Base-by-base conservation (phyloP, 495 filamentous ascomycete species). In the Penicillium flavigenum region DNA sequence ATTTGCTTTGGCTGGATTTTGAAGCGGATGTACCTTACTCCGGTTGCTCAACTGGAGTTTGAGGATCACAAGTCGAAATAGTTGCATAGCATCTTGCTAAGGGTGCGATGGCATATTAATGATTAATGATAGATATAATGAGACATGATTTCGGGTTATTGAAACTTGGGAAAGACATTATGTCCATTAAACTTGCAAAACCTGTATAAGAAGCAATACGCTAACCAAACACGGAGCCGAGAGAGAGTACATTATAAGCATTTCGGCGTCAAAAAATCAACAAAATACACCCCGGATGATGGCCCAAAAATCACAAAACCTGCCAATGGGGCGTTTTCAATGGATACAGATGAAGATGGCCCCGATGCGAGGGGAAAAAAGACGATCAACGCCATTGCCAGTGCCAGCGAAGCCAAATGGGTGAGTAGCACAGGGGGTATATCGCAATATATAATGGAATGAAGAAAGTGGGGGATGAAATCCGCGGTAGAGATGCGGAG, bases 1-100 rank as follows among this genome's bases (percentile, higher is more conserved):
- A 5, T 67, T 50, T 6, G 63, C 11, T 70, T 71, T 47, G 67
- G 66, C 1, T 71, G 68, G 68, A 26, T 66, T n/a, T n/a, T 62
- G 11, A 63, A 53, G 34, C 46, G 54, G 9, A 59, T 50, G 48
- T 61, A 63, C 38, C 42, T 64, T 16, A 12, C 47, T 24, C 26
- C 59, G 2, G 42, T 64, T 24, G 61, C 66, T 36, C 32, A 48
- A 12, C 54, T 63, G 14, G 57, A 58, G 8, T 50, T 65, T 32
- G 56, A 64, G 27, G 54, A 62, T 22, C 38, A 44, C 14, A 67
- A 63, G 49, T 20, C 45, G n/a, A 31, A 20, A 20, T 66, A 42
- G 56, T 31, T n/a, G 8, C 4, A 17, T 34, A 38, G 22, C 16
- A 4, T 29, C 17, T 17, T 4, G 7, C 9, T 17, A 2, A 11